Evolutionary conservation across 2,329 filamentous ascomycete species (phyloP).

Genomic region (Trichoderma sp.): DNA sequence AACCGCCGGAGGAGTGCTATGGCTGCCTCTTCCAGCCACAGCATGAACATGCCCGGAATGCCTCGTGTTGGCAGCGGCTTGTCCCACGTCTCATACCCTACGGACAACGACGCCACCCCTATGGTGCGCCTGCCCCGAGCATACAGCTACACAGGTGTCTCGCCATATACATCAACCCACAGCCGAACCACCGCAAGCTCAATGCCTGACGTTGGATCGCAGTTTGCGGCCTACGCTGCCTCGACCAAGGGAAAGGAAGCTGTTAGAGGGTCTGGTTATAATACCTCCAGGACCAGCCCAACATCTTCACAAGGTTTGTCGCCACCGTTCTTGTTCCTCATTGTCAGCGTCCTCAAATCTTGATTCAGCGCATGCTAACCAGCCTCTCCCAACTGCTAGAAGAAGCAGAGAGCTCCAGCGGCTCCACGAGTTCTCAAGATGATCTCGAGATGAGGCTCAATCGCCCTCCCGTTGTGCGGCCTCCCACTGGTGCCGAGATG

Average conservation of each 20-base stretch:
- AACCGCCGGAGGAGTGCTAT: conserved; percentile 56
- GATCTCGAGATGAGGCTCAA: conserved; percentile 46
- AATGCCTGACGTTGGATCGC: conserved; percentile 35
- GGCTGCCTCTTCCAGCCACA: conserved; percentile 47
- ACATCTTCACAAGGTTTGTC: conserved; percentile 45
- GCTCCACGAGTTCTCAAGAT: conserved; percentile 46
- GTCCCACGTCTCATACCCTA: conserved; percentile 53
- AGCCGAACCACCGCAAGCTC: conserved; percentile 42
- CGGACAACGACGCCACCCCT: conserved; percentile 46
- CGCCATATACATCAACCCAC: conserved; percentile 37
- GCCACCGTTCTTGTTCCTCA: conserved; percentile 1
- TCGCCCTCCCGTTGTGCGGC: conserved; percentile 29
- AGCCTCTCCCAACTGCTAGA: conserved; percentile 9
- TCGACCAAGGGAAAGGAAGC: conserved; percentile 52
- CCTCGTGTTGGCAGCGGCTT: conserved; percentile 55
- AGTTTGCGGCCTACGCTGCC: conserved; percentile 31
- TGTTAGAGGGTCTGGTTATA: conserved; percentile 39
- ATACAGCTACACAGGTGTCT: conserved; percentile 50
- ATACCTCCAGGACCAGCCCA: conserved; percentile 43
- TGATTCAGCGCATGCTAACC: conserved; percentile 24
- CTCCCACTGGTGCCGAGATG: conserved; percentile 10
- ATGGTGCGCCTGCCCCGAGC: conserved; percentile 47
- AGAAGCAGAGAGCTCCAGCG: conserved; percentile 42
- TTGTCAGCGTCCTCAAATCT: conserved; percentile 3
- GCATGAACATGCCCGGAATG: conserved; percentile 44